phyloP scores from a whole-genome alignment of 768 basidiomycete species.

The Pleurotus cornucopiae region DNA sequence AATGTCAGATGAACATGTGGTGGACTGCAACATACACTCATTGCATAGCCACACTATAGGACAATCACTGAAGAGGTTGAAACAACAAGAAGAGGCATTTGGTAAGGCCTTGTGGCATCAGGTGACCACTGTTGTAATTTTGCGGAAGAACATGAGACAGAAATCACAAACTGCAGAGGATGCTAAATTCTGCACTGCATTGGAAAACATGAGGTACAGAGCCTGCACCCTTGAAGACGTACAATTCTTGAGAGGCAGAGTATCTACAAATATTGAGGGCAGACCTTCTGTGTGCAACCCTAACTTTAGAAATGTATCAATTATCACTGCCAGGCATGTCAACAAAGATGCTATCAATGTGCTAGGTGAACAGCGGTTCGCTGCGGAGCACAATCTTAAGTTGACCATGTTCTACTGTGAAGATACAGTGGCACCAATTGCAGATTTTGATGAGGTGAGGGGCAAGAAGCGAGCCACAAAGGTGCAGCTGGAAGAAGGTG shows the following conservation, averaged over 20 bases:
- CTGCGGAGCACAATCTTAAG: constrained; percentile 21
- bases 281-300: constrained; percentile 2
- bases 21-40: background rate
- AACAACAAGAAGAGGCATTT: constrained; percentile 17
- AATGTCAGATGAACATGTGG: no score
- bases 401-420: constrained; percentile 24
- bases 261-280: constrained; percentile 5
- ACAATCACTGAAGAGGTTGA: background rate
- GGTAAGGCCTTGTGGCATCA: constrained; percentile 27
- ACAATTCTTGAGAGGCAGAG: constrained; percentile 13
- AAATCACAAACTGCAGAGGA: constrained; percentile 19
- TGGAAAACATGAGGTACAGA: constrained; percentile 26
- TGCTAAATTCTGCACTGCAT: constrained; percentile 18
- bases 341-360: constrained; percentile 28
- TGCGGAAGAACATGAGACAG: constrained; percentile 25
- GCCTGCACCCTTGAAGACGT: constrained; percentile 19
- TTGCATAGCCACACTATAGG: constrained; percentile 18
- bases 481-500: no score
- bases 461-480: no score
- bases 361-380: constrained; percentile 22
- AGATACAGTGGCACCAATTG: constrained; percentile 12
- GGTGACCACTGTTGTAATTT: constrained; percentile 27
- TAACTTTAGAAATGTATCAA: constrained; percentile 23
- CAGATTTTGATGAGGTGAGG: background rate
- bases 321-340: constrained; percentile 25